Evolutionary conservation across 2,329 filamentous ascomycete species (phyloP).

Genomic region (Lachnellula cervina): DNA sequence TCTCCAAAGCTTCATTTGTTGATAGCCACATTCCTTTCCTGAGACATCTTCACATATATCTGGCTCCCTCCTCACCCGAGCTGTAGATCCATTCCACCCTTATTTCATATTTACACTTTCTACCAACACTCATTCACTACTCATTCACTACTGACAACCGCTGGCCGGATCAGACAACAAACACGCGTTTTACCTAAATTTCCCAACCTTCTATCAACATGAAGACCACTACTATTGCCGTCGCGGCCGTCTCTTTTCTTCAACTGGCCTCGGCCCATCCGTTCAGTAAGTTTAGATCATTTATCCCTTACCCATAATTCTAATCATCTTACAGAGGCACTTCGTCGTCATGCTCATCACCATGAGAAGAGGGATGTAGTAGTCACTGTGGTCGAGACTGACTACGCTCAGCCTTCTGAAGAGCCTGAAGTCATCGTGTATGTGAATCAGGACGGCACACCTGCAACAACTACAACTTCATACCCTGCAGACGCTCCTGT

Average conservation of each 20-base stretch:
- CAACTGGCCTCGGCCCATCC: constrained; percentile 40
- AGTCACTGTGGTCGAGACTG: constrained; percentile 33
- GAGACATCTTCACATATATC: not conserved
- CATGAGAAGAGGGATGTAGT: constrained; percentile 24
- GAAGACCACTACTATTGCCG: constrained; percentile 37
- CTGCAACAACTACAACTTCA: constrained; percentile 39
- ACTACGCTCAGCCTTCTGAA: constrained; percentile 33
- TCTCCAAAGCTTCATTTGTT: not conserved
- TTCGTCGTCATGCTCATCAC: constrained; percentile 24
- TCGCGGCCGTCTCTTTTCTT: constrained; percentile 37
- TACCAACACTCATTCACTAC: not conserved
- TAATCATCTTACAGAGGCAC: constrained; percentile 1
- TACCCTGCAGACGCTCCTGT: constrained; percentile 9
- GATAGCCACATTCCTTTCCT: not conserved
- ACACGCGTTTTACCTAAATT: constrained; percentile 8
- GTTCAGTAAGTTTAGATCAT: constrained; percentile 10
- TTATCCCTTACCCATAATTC: not conserved
- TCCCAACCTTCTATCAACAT: constrained; percentile 33
- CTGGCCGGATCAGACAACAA: constrained; percentile 15
- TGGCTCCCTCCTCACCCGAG: not conserved
- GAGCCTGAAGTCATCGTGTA: constrained; percentile 52
- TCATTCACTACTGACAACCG: constrained; percentile 14
- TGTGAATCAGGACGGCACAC: constrained; percentile 53
- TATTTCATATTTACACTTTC: not conserved
- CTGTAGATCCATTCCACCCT: not conserved